Evolutionary conservation across 495 filamentous ascomycete species (phyloP), one percentile per base, ranked within the genome.

Genomic region (Penicillium cosmopolitanum): DNA sequence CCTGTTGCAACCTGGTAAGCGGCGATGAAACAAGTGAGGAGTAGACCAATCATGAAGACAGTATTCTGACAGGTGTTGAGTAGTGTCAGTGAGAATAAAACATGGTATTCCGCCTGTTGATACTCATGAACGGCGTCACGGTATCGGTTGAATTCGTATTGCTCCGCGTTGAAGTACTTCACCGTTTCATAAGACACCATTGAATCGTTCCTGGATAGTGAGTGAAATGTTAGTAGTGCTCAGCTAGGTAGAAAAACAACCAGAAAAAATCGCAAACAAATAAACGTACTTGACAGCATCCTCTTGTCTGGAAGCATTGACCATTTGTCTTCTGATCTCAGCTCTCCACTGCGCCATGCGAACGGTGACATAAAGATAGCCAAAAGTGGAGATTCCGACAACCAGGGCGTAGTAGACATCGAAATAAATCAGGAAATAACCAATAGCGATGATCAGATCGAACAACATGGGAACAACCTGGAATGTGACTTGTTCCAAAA

Each of bases 171-270:
- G 82, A 98, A 98, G 69, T 98, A 98, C 72, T 98, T 98, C 66
- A 98, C 95, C 23, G 95, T 98, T 73, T 98, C 95, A 70, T 98
- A 98, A 11, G 93, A 95, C 36, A 93, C 87, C 84, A 98, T 96
- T 0, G 95, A 97, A 68, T 98, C 96, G 64, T 97, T 97, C 77
- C 85, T 87, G 53, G 2, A 6, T 44, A 10, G n/a, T n/a, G 16
- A 19, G 8, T 12, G 8, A 9, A 50, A 35, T 12, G 25, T 33
- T n/a, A 46, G 59, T 59, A 34, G 54, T 46, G 35, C 2, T 34
- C 44, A 5, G 36, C 36, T 4, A 38, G 36, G 16, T 40, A 28
- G 23, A 40, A 3, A 25, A 25, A 6, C 1, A 13, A 7, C 6
- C 8, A n/a, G 4, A 23, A 19, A 28, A n/a, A 5, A 48, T 12